Percentiles rank a stretch among this genome's conserved stretches.
phyloP scores from a whole-genome alignment of 345 rosid species.

The Citrus australasica region DNA sequence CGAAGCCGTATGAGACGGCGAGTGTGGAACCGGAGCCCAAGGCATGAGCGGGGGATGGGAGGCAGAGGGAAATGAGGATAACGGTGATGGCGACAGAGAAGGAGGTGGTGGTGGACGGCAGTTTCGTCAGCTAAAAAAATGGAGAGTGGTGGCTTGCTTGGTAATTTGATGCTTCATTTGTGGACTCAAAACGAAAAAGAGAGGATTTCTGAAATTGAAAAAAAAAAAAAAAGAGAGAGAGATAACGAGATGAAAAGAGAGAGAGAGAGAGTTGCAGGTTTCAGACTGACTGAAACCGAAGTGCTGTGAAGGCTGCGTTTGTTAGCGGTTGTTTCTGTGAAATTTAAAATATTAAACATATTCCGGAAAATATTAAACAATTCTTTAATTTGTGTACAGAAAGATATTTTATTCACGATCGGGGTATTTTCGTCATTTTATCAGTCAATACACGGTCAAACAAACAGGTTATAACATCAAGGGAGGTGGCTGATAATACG shows the following conservation, averaged over 20 bases:
- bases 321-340: background rate
- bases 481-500: too few relatives aligned
- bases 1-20: too few relatives aligned
- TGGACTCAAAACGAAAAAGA: background rate
- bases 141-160: constrained; percentile 23
- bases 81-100: constrained; percentile 11
- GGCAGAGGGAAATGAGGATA: constrained; percentile 1
- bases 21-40: constrained; percentile 71
- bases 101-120: constrained; percentile 15
- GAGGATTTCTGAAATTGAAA: background rate
- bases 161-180: constrained; percentile 49
- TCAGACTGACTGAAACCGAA: background rate
- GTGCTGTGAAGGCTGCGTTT: constrained; percentile 4
- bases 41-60: constrained; percentile 24
- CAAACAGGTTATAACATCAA: too few relatives aligned
- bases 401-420: too few relatives aligned
- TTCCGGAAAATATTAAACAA: background rate
- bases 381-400: too few relatives aligned
- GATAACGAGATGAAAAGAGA: background rate
- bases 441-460: too few relatives aligned
- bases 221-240: constrained; percentile 6
- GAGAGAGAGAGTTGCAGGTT: background rate
- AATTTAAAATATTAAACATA: too few relatives aligned
- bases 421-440: too few relatives aligned
- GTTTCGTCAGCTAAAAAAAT: constrained; percentile 49